Evolutionary conservation across 371 early-diverging fungal species (phyloP), one percentile per base, ranked within the genome.

Genomic region (Circinella minor): DNA sequence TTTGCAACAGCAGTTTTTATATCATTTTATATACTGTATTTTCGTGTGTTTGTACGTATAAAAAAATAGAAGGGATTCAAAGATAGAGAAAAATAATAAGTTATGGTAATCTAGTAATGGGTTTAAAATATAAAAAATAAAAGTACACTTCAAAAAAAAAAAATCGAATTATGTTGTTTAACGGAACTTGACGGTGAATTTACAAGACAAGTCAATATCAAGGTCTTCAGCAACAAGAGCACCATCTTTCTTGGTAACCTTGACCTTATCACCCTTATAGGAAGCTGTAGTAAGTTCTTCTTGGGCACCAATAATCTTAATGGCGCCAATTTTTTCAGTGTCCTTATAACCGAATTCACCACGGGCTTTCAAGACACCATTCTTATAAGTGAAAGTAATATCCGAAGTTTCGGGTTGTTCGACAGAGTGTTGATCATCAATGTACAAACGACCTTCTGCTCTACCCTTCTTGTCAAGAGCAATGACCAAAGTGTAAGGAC

Each of bases 351-450:
- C 74, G 64, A 80, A 80, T 14, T 65, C 49, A 17, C 81, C 81
- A 34, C 66, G 65, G 27, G 76, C 81, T 2, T 49, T 38, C 47
- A 80, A 69, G 39, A 75, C 61, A 34, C 73, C 74, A 36, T 76
- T 38, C 55, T 73, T 70, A 63, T 71, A 74, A 4, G 49, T 60
- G 54, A 77, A 80, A 11, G 43, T 63, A 55, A 80, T 77, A 68
- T 72, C 68, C 47, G 81, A 80, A 18, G 68, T 69, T 17, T 36
- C 38, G 2, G 63, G 57, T n/a, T 75, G 78, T 4, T 79, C 36
- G 13, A 83, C 61, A 4, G 88, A 85, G 18, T 78, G 72, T 20
- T 87, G 88, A 66, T 90, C 89, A 68, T 90, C 90, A n/a, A 88
- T 71, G 73, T 85, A 86, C 43, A 88, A 67, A 51, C 76, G 77